phyloP scores from a whole-genome alignment of 2,329 filamentous ascomycete genomes.

The Ascocoryne sarcoides region DNA sequence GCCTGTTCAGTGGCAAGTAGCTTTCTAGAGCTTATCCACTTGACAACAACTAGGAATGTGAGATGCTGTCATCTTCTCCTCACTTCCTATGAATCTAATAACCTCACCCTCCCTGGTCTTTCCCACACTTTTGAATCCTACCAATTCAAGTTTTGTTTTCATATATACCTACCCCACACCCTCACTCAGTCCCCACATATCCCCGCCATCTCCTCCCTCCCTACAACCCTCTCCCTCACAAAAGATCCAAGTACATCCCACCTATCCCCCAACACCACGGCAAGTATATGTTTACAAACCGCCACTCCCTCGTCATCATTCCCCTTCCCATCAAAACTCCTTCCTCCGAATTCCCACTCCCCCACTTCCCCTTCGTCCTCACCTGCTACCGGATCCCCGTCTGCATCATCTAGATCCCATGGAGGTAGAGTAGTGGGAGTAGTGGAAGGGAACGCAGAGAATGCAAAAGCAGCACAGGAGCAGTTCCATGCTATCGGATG shows the following conservation, averaged over 20 bases:
- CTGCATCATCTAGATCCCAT: background rate
- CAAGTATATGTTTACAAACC: constrained; percentile 83
- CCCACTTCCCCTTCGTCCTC: constrained; percentile 11
- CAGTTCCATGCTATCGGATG: constrained; percentile 75
- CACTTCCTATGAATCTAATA: too few relatives aligned
- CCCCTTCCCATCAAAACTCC: constrained; percentile 39
- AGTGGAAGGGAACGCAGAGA: constrained; percentile 52
- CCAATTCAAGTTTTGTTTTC: too few relatives aligned
- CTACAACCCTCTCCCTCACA: constrained; percentile 45
- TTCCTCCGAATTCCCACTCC: constrained; percentile 13
- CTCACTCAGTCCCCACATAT: too few relatives aligned
- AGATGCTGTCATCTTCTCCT: too few relatives aligned
- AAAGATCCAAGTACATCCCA: constrained; percentile 52
- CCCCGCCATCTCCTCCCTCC: constrained; percentile 64
- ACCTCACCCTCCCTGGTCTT: too few relatives aligned
- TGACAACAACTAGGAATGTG: too few relatives aligned
- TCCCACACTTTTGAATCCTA: too few relatives aligned
- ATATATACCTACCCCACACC: too few relatives aligned
- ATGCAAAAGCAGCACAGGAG: constrained; percentile 75
- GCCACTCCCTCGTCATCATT: constrained; percentile 27
- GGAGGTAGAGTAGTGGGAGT: background rate
- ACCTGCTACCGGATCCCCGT: constrained; percentile 32
- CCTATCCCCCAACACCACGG: constrained; percentile 64
- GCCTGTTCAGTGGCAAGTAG: too few relatives aligned
- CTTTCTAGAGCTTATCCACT: too few relatives aligned